Conservation (phyloP, 2,329 filamentous ascomycete species). For the Sclerotinia nivalis region DNA sequence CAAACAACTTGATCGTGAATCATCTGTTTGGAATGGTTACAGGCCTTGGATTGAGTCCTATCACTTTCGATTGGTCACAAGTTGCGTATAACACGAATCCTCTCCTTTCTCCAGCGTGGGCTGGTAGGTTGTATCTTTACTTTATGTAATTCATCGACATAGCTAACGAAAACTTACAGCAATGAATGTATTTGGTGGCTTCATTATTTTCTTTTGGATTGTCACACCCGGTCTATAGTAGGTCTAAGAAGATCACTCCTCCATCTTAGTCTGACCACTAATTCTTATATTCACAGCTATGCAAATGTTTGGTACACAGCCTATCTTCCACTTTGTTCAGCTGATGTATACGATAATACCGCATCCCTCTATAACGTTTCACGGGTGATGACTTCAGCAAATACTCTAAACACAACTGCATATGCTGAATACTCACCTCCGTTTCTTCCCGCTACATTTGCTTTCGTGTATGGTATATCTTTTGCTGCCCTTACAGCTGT, state of each 20-base stretch:
- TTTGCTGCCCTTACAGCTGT: slow-evolving; percentile 71
- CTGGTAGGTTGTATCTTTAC: neutral
- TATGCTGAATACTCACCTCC: slow-evolving; percentile 72
- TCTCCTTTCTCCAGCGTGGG: slow-evolving; percentile 64
- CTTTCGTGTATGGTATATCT: slow-evolving; percentile 67
- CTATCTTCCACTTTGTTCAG: slow-evolving; percentile 69
- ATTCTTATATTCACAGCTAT: slow-evolving; percentile 46
- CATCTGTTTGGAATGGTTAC: slow-evolving; percentile 68
- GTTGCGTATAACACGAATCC: slow-evolving; percentile 45
- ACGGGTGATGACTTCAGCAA: slow-evolving; percentile 60
- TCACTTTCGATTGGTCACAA: slow-evolving; percentile 77
- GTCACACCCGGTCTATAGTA: slow-evolving; percentile 57
- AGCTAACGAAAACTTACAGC: slow-evolving; percentile 47
- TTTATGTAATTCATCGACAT: neutral
- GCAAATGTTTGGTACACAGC: slow-evolving; percentile 62
- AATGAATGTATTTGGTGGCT: slow-evolving; percentile 68
- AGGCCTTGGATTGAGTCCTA: slow-evolving; percentile 18
- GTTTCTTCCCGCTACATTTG: slow-evolving; percentile 71
- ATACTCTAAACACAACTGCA: slow-evolving; percentile 61
- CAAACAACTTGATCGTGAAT: slow-evolving; percentile 66
- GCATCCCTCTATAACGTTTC: slow-evolving; percentile 66
- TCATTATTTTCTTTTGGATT: slow-evolving; percentile 64
- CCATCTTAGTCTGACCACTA: neutral
- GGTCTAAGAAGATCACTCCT: neutral
- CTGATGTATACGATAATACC: slow-evolving; percentile 70